Conservation (phyloP, 352 stramenopile genomes). For the Globisporangium radiosum region DNA sequence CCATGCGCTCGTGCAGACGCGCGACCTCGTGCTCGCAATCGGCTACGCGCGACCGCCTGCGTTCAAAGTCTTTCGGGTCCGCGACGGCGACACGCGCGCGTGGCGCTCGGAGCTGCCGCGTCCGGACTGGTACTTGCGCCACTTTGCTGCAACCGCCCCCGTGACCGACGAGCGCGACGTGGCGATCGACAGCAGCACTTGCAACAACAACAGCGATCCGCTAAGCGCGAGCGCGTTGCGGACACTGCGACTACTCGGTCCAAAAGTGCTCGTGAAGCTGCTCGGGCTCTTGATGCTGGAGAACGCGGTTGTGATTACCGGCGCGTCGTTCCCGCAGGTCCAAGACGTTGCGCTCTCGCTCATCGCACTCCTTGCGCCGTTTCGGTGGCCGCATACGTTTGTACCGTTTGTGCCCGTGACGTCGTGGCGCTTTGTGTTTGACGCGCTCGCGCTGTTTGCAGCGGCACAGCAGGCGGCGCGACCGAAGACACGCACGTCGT, state of each 20-base stretch:
- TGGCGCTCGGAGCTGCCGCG: slow-evolving; percentile 68
- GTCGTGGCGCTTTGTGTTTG: slow-evolving; percentile 65
- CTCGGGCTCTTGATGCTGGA: slow-evolving; percentile 65
- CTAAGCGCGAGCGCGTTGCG: slow-evolving; percentile 29
- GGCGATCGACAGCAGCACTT: neutral
- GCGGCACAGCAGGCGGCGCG: slow-evolving; percentile 41
- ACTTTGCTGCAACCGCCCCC: slow-evolving; percentile 19
- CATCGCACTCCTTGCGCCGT: slow-evolving; percentile 69
- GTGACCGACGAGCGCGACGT: too few relatives aligned
- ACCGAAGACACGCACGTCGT: slow-evolving; percentile 49
- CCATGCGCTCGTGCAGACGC: slow-evolving; percentile 67
- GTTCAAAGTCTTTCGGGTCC: slow-evolving; percentile 64
- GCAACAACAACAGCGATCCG: neutral
- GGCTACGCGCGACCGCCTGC: slow-evolving; percentile 27
- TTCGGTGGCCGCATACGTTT: slow-evolving; percentile 76
- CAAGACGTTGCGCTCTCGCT: slow-evolving; percentile 70
- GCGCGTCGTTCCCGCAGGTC: slow-evolving; percentile 63
- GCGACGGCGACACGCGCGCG: slow-evolving; percentile 36
- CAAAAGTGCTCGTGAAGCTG: slow-evolving; percentile 68
- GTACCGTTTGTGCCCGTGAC: slow-evolving; percentile 67
- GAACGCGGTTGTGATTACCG: slow-evolving; percentile 66
- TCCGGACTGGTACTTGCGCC: slow-evolving; percentile 66
- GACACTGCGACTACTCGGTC: slow-evolving; percentile 53
- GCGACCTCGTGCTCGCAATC: slow-evolving; percentile 57
- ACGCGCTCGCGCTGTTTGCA: slow-evolving; percentile 51